Percentiles rank a stretch among this genome's conserved stretches.
phyloP scores from a whole-genome alignment of 345 rosid species.

The Eucalyptus polyanthemos region DNA sequence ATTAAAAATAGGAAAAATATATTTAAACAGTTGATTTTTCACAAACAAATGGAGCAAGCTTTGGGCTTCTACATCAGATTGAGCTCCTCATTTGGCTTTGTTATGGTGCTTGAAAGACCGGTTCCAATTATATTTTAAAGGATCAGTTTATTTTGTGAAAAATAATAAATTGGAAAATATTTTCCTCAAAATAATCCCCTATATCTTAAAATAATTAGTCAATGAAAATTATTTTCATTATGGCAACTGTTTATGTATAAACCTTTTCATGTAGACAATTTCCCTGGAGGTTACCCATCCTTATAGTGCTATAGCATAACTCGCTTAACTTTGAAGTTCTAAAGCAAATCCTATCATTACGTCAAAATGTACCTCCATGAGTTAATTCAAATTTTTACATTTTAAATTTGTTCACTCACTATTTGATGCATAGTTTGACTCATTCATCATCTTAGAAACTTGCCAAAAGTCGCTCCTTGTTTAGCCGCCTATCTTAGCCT shows the following conservation, averaged over 20 bases:
- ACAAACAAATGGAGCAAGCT: neutral
- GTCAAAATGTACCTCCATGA: rapidly evolving
- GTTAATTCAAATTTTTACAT: too few species aligned
- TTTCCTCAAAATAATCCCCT: rapidly evolving
- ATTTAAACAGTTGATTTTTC: neutral
- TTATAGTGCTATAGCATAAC: too few species aligned
- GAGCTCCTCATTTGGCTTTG: neutral
- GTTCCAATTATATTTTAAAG: neutral
- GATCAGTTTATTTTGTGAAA: neutral
- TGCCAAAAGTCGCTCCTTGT: too few species aligned
- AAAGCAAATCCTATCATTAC: rapidly evolving
- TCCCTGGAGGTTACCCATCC: rapidly evolving
- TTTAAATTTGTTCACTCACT: too few species aligned
- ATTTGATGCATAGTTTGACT: too few species aligned
- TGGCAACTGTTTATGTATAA: neutral
- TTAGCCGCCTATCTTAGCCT: rapidly evolving
- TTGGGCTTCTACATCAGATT: neutral
- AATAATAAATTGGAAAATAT: neutral
- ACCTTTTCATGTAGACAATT: neutral
- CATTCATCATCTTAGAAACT: too few species aligned
- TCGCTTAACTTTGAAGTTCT: too few species aligned
- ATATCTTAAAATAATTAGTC: neutral
- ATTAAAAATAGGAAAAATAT: too few species aligned
- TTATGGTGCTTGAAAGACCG: neutral
- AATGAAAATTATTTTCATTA: neutral